Evolutionary conservation across 2,329 filamentous ascomycete genomes (phyloP), one percentile per base, ranked within the genome.

Genomic region (Pleochaeta shiraiana): DNA sequence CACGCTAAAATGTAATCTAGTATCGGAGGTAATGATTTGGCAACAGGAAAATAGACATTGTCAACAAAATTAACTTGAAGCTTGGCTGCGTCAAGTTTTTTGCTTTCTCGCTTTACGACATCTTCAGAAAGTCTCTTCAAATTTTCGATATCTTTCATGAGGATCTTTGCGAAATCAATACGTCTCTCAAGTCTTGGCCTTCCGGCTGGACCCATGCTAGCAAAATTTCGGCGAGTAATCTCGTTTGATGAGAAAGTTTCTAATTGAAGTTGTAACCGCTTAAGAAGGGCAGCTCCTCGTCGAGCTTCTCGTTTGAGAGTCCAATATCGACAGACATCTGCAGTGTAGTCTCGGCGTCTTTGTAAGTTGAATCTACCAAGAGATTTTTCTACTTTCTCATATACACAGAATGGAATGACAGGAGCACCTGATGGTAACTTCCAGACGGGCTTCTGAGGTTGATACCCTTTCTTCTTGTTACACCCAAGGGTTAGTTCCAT

Each of bases 231-330:
- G 63, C 93, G 83, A 1, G 93, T 96, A 68, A 98, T 85, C 75
- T 98, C 93, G 87, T 96, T 95, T 0, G 90, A 95, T 6, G 92
- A 92, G 74, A 97, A 98, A 0, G 90, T 89, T 74, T 97, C 92
- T 80, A 96, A 87, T 74, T 96, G 91, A 65, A 97, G 77, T 73
- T 98, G 93, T 24, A 98, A 79, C 39, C 93, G 84, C 76, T 97
- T 97, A 66, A 98, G 80, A 64, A 98, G 79, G 3, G 93, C 90
- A 33, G 93, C 93, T 59, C 93, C 93, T 65, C 93, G 82, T 37
- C 93, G 84, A 67, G 92, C 88, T 74, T 98, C 93, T 65, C 93
- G 84, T 76, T 98, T 98, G 67, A 98, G 75, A 0, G 93, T 97
- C 93, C 93, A 98, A 75, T 97, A 98, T 70, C 90, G 90, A 76